Conservation (phyloP, 2,329 filamentous ascomycete genomes). For the Talaromyces sp. region DNA sequence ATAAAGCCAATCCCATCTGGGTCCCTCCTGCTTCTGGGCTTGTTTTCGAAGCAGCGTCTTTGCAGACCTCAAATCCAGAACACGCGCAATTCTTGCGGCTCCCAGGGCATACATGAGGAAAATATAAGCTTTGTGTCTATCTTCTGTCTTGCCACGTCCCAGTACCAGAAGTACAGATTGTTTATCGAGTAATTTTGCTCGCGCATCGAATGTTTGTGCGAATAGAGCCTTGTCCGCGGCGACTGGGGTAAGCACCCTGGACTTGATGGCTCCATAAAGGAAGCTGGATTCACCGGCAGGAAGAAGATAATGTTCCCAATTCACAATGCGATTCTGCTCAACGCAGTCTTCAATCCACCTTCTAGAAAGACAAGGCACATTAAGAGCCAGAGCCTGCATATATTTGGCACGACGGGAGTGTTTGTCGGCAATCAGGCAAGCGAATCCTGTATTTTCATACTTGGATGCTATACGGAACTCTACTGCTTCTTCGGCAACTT, state of each 20-base stretch:
- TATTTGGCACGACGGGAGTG: slow-evolving; percentile 88
- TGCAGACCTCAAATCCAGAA: slow-evolving; percentile 65
- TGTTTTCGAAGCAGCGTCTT: slow-evolving; percentile 56
- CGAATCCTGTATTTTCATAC: slow-evolving; percentile 65
- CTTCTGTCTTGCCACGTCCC: slow-evolving; percentile 60
- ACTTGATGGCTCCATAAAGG: slow-evolving; percentile 73
- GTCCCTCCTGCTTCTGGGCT: slow-evolving; percentile 39
- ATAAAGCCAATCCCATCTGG: slow-evolving; percentile 73
- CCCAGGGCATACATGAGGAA: slow-evolving; percentile 80
- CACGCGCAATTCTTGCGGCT: slow-evolving; percentile 64
- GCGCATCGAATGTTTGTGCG: slow-evolving; percentile 54
- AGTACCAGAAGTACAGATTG: slow-evolving; percentile 72
- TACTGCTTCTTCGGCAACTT: slow-evolving; percentile 25
- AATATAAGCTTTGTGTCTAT: slow-evolving; percentile 68
- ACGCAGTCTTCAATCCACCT: slow-evolving; percentile 79
- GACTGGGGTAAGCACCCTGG: slow-evolving; percentile 65
- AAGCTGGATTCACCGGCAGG: slow-evolving; percentile 78
- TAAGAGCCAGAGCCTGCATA: slow-evolving; percentile 88
- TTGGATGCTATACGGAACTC: slow-evolving; percentile 56
- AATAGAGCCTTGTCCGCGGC: slow-evolving; percentile 59
- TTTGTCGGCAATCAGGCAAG: slow-evolving; percentile 79
- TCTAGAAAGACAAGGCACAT: slow-evolving; percentile 78
- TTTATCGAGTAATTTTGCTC: slow-evolving; percentile 64
- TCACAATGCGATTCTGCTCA: slow-evolving; percentile 58
- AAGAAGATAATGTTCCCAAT: slow-evolving; percentile 80